These are phyloP conservation scores for Fusarium brachygibbosum DNA, from an alignment of 2,329 filamentous ascomycete species.

Conservation along the genomic window DNA sequence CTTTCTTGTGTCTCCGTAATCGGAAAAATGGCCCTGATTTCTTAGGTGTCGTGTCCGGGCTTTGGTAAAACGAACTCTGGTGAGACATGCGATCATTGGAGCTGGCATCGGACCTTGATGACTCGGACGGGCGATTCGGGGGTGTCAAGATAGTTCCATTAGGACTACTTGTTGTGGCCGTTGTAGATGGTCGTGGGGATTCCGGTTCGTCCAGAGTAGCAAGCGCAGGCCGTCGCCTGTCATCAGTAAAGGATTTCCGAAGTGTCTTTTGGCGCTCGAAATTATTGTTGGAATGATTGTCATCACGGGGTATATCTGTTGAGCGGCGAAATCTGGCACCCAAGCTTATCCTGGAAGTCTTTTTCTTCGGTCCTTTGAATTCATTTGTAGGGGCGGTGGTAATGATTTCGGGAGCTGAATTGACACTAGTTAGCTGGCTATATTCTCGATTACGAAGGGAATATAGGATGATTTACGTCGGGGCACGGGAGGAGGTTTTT, in stretches of 20 bases:
- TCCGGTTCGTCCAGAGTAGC: slow-evolving; percentile 69
- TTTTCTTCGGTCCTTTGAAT: slow-evolving; percentile 66
- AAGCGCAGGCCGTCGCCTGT: slow-evolving; percentile 50
- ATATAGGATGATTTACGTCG: slow-evolving; percentile 62
- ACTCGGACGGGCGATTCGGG: slow-evolving; percentile 71
- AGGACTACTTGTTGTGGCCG: slow-evolving; percentile 45
- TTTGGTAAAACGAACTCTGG: slow-evolving; percentile 67
- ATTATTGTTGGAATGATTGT: slow-evolving; percentile 41
- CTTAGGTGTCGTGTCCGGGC: slow-evolving; percentile 72
- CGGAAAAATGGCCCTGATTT: slow-evolving; percentile 83
- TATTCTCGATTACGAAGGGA: slow-evolving; percentile 7
- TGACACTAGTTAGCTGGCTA: slow-evolving; percentile 39
- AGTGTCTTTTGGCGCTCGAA: slow-evolving; percentile 41
- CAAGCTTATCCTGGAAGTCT: slow-evolving; percentile 67
- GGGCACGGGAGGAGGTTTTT: slow-evolving; percentile 69
- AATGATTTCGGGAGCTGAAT: slow-evolving; percentile 79
- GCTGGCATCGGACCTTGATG: slow-evolving; percentile 89
- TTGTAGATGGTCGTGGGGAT: slow-evolving; percentile 51
- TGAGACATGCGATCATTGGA: slow-evolving; percentile 74
- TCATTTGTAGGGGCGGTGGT: slow-evolving; percentile 89
- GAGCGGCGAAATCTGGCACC: slow-evolving; percentile 67
- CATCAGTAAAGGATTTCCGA: slow-evolving; percentile 62
- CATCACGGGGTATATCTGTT: slow-evolving; percentile 59
- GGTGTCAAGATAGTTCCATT: slow-evolving; percentile 63
- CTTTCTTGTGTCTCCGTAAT: slow-evolving; percentile 81